A percentile compares a stretch with the other conserved stretches of the same genome.
These are phyloP conservation scores for Avena insularis DNA, from an alignment of 176 grass and related monocot species.

Conservation along the genomic window DNA sequence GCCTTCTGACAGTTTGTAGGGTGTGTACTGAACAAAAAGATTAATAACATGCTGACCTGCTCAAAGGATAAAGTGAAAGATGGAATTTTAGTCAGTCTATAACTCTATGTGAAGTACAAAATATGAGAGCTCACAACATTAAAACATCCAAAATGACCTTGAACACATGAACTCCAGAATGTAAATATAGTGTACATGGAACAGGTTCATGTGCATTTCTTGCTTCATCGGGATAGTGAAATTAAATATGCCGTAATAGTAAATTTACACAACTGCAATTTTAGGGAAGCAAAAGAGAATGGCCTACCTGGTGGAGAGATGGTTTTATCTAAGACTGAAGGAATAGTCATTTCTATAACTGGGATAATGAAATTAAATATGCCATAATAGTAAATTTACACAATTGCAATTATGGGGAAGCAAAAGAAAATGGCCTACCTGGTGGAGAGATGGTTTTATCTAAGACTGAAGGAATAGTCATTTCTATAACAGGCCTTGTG, in stretches of 20 bases:
- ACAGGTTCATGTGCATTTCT: not conserved
- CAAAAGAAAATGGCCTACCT: constrained; percentile 53
- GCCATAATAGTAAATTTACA: constrained; percentile 21
- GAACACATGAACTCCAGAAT: constrained; percentile 11
- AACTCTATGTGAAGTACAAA: constrained; percentile 1
- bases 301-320: constrained; percentile 87
- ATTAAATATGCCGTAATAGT: constrained; percentile 28
- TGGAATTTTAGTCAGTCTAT: constrained; percentile 23
- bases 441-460: constrained; percentile 95
- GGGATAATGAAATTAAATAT: constrained; percentile 26
- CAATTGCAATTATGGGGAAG: not conserved
- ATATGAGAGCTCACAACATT: constrained; percentile 13
- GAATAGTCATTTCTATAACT: constrained; percentile 94
- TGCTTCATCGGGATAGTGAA: constrained; percentile 23
- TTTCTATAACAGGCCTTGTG: constrained; percentile 95
- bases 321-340: constrained; percentile 90
- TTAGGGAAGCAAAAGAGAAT: constrained; percentile 12
- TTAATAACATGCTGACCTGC: constrained; percentile 97
- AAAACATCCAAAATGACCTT: constrained; percentile 24
- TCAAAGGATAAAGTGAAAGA: constrained; percentile 38
- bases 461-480: constrained; percentile 97
- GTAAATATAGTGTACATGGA: constrained; percentile 26
- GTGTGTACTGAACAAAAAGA: constrained; percentile 96
- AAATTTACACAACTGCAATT: constrained; percentile 5
- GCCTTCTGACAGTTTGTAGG: constrained; percentile 82